These are phyloP conservation scores for Lipomyces chichibuensis DNA, from an alignment of 805 yeast species.

Conservation along the genomic window DNA sequence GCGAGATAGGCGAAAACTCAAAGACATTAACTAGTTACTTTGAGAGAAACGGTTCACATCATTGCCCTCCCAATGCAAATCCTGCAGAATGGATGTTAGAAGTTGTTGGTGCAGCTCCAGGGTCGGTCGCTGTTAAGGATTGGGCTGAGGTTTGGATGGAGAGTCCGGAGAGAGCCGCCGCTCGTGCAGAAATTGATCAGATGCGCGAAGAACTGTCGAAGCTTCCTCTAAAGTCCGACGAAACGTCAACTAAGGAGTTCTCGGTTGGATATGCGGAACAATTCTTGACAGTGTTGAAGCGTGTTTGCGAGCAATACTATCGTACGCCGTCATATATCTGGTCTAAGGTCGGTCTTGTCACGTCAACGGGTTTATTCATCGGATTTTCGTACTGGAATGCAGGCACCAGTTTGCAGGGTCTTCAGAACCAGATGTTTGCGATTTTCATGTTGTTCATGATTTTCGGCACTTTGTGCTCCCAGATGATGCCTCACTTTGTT, in stretches of 20 bases:
- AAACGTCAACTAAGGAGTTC: conserved; percentile 50
- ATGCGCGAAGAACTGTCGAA: conserved; percentile 63
- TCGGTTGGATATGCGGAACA: conserved; percentile 52
- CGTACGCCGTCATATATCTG: conserved; percentile 63
- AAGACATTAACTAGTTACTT: conserved; percentile 62
- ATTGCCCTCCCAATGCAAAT: conserved; percentile 70
- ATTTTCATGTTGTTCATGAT: conserved; percentile 67
- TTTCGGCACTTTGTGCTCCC: conserved; percentile 61
- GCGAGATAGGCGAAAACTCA: conserved; percentile 73
- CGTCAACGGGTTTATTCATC: conserved; percentile 59
- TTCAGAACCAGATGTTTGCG: conserved; percentile 83
- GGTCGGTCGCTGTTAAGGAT: conserved; percentile 41
- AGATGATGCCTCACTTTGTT: conserved; percentile 64
- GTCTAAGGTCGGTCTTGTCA: conserved; percentile 58
- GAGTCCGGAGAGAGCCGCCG: conserved; percentile 63
- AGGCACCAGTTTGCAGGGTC: conserved; percentile 60
- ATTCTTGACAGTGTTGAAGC: conserved; percentile 50
- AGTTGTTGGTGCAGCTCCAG: conserved; percentile 49
- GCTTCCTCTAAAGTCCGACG: conserved; percentile 17
- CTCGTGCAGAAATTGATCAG: conserved; percentile 59
- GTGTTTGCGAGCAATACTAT: conserved; percentile 64
- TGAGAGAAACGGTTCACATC: conserved; percentile 67
- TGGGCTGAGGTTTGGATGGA: conserved; percentile 69
- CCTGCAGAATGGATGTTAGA: conserved; percentile 95
- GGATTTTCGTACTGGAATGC: conserved; percentile 74